Evolutionary conservation across 306 rosid genomes (phyloP), one percentile per base, ranked within the genome.

Genomic region (Quercus ilex): DNA sequence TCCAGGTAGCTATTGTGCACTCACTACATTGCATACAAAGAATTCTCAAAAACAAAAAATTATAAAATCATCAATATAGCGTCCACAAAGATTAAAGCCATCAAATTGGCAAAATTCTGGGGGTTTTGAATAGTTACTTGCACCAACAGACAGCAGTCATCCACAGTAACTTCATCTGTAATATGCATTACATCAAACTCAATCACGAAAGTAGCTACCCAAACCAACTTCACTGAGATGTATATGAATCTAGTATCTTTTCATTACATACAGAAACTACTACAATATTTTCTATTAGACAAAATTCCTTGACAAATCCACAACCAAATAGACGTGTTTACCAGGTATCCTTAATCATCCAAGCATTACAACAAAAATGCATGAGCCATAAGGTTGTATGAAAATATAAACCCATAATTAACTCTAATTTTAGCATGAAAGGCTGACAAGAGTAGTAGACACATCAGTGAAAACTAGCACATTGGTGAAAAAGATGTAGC

Each of bases 401-500:
- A 33, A 33, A 33, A 35, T 35, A 0, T 35, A 5, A 35, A 35
- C 41, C 0, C 8, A 35, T 35, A 35, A 35, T 35, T 35, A 5
- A 35, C 41, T 5, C 41, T 35, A 15, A 15, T 25, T 60, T 55
- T 52, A 53, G 38, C 77, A 82, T 73, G 18, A 8, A 71, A 78
- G 43, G 59, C 55, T 33, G 30, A 35, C 30, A 1, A 77, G 31
- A 30, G 68, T 59, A 72, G 77, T 12, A 43, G 67, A 60, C 13
- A 6, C 38, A 49, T 41, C 43, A 72, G 15, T 60, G 73, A 25
- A 52, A 51, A 60, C 60, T 33, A 62, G 41, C 8, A 20, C 20
- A n/a, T 17, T 38, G 55, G 33, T 76, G 77, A 74, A 62, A 80
- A 25, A 12, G 99, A 92, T 80, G 99, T 77, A 95, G 89, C 90